Conservation (phyloP, 1,284 basidiomycete genomes). For the Trametes versicolor region DNA sequence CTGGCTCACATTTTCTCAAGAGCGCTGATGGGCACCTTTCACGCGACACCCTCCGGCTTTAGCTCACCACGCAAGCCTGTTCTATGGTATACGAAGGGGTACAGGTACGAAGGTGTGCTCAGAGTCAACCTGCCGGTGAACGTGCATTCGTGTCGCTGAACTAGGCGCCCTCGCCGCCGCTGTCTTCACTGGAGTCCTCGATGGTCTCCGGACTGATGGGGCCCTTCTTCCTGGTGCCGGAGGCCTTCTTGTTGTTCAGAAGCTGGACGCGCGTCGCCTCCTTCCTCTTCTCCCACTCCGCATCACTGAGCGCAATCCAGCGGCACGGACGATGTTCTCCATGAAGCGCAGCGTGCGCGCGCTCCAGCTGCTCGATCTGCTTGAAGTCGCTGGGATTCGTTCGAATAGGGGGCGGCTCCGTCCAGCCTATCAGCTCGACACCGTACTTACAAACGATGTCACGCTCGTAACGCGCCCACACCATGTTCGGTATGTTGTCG, state of each 20-base stretch:
- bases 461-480: conserved; percentile 3
- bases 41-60: no score
- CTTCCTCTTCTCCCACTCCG: conserved; percentile 1
- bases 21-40: no score
- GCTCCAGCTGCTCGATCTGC: neutral
- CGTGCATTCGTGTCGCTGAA: no score
- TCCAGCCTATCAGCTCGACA: conserved; percentile 8
- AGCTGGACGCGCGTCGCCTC: neutral
- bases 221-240: neutral
- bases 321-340: neutral
- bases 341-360: neutral
- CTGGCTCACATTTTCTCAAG: no score
- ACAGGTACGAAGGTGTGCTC: no score
- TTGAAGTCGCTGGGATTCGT: conserved; percentile 8
- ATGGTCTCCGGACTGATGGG: neutral
- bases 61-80: no score
- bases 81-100: no score
- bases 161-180: no score
- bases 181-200: neutral
- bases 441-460: neutral
- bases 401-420: neutral
- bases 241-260: neutral
- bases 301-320: neutral
- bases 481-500: conserved; percentile 1
- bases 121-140: no score